These are phyloP conservation scores for Spinacia oleracea DNA, from an alignment of 179 eudicot genomes.

Conservation along the genomic window DNA sequence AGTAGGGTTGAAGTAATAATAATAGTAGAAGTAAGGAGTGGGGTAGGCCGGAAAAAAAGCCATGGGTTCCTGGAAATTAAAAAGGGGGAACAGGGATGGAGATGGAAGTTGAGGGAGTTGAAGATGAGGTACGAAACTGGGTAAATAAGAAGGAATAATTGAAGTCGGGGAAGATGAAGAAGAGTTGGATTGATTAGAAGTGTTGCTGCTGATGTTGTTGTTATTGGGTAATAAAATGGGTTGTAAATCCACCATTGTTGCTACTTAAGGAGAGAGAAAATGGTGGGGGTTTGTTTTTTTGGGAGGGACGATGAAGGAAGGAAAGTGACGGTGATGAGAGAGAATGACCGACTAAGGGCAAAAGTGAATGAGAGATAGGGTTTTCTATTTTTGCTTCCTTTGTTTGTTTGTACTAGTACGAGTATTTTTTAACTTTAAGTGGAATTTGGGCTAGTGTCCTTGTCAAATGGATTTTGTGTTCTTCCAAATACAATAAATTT, in stretches of 20 bases:
- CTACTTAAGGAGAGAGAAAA: background rate
- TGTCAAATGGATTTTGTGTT: no score
- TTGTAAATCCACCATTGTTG: conserved; percentile 28
- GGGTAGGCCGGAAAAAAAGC: background rate
- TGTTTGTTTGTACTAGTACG: no score
- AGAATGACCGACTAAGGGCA: background rate
- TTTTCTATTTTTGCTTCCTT: no score
- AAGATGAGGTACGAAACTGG: background rate
- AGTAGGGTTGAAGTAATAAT: background rate
- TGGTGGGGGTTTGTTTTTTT: background rate
- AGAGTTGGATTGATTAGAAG: background rate
- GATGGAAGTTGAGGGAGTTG: background rate
- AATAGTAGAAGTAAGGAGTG: background rate
- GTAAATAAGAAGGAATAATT: background rate
- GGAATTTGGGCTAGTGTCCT: no score
- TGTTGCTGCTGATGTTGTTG: background rate
- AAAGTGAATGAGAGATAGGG: no score
- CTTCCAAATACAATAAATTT: no score
- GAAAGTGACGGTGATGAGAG: no score
- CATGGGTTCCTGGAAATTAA: background rate
- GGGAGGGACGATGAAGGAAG: background rate
- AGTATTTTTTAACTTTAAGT: no score
- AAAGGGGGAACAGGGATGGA: background rate
- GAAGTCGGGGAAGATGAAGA: conserved; percentile 13
- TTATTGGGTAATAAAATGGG: background rate